phyloP scores from a whole-genome alignment of 148 eudicot species.

The Rhododendron molle region DNA sequence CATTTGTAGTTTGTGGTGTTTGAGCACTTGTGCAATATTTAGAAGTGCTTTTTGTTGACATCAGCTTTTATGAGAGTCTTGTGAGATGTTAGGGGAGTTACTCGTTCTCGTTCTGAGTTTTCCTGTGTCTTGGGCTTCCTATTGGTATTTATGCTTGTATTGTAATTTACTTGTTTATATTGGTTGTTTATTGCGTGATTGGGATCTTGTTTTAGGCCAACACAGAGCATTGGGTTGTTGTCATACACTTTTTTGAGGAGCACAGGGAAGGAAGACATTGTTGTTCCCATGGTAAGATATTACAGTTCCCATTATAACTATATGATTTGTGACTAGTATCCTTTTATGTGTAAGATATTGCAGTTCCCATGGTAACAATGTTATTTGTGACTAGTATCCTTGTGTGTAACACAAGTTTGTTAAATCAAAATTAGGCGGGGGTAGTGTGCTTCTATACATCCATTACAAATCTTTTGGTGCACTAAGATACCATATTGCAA shows the following conservation, averaged over 20 bases:
- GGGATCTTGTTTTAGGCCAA: conserved; percentile 26
- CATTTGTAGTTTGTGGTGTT: background rate
- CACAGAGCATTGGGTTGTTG: conserved; percentile 84
- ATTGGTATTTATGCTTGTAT: background rate
- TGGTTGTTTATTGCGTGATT: background rate
- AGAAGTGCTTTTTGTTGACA: background rate
- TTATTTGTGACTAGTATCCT: background rate
- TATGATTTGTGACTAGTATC: background rate
- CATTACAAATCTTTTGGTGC: background rate
- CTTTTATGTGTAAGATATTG: conserved; percentile 30
- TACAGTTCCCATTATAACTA: conserved; percentile 40
- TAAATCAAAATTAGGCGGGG: background rate
- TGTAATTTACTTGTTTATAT: background rate
- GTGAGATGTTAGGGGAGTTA: background rate
- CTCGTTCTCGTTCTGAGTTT: background rate
- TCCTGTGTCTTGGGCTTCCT: conserved; percentile 9
- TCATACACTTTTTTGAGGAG: conserved; percentile 86
- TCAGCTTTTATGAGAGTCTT: background rate
- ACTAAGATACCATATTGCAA: background rate
- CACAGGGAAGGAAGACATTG: conserved; percentile 94
- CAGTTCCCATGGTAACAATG: conserved; percentile 41
- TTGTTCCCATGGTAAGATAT: conserved; percentile 85
- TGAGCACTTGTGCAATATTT: background rate
- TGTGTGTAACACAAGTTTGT: background rate
- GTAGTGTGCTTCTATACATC: background rate